phyloP scores from a whole-genome alignment of 2,329 filamentous ascomycete species.

The Phyllosticta citrichinensis region DNA sequence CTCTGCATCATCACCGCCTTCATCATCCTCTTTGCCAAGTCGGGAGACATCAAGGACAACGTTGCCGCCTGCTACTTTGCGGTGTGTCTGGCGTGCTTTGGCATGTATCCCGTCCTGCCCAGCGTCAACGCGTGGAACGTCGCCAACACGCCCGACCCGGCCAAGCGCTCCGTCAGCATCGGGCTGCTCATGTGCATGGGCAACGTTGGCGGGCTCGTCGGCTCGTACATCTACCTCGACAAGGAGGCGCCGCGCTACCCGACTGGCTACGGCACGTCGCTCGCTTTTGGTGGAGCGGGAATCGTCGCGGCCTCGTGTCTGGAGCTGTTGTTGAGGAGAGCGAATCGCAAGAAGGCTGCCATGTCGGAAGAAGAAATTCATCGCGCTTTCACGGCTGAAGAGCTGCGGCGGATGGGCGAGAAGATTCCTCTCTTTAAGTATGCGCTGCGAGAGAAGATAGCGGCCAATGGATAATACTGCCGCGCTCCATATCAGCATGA shows the following conservation, averaged over 20 bases:
- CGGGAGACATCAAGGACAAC: slow-evolving; percentile 29
- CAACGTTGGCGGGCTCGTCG: slow-evolving; percentile 23
- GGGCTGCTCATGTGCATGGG: slow-evolving; percentile 22
- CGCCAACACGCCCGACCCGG: slow-evolving; percentile 22
- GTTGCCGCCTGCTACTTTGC: slow-evolving; percentile 36
- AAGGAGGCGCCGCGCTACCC: slow-evolving; percentile 27
- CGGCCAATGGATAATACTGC: too few relatives aligned
- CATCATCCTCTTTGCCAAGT: slow-evolving; percentile 31
- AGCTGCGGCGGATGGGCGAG: too few relatives aligned
- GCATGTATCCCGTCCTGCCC: slow-evolving; percentile 25
- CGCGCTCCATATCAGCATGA: too few relatives aligned
- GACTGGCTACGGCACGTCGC: slow-evolving; percentile 26
- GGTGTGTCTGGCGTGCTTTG: slow-evolving; percentile 34
- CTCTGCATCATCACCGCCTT: slow-evolving; percentile 28
- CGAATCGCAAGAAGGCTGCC: too few relatives aligned
- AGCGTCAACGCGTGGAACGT: slow-evolving; percentile 21
- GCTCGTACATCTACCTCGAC: slow-evolving; percentile 26
- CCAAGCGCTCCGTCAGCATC: slow-evolving; percentile 23
- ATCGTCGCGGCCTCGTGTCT: too few relatives aligned
- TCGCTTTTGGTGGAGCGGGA: slow-evolving; percentile 15
- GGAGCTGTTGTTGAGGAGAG: too few relatives aligned
- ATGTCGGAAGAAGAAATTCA: too few relatives aligned
- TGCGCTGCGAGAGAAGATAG: too few relatives aligned
- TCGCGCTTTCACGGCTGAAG: too few relatives aligned
- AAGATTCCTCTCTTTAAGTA: too few relatives aligned